Conservation (phyloP, 2,329 filamentous ascomycete species). For the Paramyrothecium sp. region DNA sequence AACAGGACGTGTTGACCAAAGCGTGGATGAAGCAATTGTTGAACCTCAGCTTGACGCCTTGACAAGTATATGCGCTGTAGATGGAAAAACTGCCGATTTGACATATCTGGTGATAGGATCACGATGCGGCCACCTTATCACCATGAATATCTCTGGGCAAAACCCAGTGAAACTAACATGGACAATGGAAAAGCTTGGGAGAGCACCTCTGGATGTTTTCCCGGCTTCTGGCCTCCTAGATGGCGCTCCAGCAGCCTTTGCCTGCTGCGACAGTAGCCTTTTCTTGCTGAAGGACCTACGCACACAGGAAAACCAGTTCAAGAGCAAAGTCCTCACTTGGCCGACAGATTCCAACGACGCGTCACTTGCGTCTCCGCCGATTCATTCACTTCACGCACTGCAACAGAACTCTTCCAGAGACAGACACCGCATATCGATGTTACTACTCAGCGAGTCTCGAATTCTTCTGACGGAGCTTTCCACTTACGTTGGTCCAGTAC, state of each 20-base stretch:
- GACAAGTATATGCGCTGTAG: conserved; percentile 41
- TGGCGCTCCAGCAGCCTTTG: conserved; percentile 9
- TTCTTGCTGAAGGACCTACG: conserved; percentile 46
- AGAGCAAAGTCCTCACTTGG: conserved; percentile 46
- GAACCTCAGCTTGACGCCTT: conserved; percentile 35
- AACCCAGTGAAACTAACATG: conserved; percentile 21
- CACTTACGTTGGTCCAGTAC: conserved; percentile 42
- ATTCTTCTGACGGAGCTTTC: conserved; percentile 55
- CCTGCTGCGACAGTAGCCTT: conserved; percentile 31
- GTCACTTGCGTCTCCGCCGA: conserved; percentile 41
- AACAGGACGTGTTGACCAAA: not conserved
- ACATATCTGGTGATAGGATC: conserved; percentile 44
- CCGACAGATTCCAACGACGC: conserved; percentile 48
- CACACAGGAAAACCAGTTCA: conserved; percentile 41
- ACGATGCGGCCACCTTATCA: conserved; percentile 50
- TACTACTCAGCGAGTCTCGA: conserved; percentile 48
- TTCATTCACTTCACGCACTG: conserved; percentile 47
- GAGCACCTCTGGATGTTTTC: conserved; percentile 33
- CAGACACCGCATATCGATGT: conserved; percentile 38
- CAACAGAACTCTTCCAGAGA: conserved; percentile 34
- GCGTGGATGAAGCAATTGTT: not conserved
- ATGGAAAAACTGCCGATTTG: conserved; percentile 18
- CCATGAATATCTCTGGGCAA: conserved; percentile 24
- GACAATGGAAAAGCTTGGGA: conserved; percentile 30
- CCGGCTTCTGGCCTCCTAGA: conserved; percentile 14